Conservation (phyloP, 116 monocot species). For the Cymodocea nodosa region DNA sequence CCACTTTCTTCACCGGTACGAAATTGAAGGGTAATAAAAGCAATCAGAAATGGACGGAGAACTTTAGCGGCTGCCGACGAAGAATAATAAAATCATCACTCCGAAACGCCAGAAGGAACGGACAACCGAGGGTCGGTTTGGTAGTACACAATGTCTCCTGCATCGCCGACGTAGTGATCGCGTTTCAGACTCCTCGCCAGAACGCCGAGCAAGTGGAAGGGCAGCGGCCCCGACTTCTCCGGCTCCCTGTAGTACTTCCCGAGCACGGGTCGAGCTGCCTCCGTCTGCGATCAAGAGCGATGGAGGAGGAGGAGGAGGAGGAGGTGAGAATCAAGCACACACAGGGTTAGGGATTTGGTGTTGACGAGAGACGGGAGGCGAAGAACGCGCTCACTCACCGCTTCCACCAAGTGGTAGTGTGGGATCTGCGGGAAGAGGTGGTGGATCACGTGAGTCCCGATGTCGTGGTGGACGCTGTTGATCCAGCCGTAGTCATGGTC, state of each 20-base stretch:
- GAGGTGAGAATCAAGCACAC: too few relatives aligned
- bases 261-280: slow-evolving; percentile 68
- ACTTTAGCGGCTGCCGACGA: too few relatives aligned
- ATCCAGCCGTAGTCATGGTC: slow-evolving; percentile 89
- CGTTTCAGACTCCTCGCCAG: slow-evolving; percentile 38
- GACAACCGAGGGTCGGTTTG: slow-evolving; percentile 25
- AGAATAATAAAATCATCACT: too few relatives aligned
- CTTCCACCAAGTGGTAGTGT: slow-evolving; percentile 78
- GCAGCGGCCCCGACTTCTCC: slow-evolving; percentile 58
- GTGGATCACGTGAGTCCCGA: slow-evolving; percentile 86
- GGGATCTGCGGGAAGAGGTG: slow-evolving; percentile 95
- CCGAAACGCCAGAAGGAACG: too few relatives aligned
- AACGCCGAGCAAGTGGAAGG: slow-evolving; percentile 50
- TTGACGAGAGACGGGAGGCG: too few relatives aligned
- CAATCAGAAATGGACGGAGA: too few relatives aligned
- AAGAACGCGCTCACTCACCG: too few relatives aligned
- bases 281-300: too few relatives aligned
- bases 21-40: too few relatives aligned
- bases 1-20: too few relatives aligned
- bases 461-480: slow-evolving; percentile 87
- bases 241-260: slow-evolving; percentile 87
- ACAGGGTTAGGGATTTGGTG: too few relatives aligned
- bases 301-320: too few relatives aligned
- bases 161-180: slow-evolving; percentile 69
- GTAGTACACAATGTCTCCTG: slow-evolving; percentile 68